Evolutionary conservation across 2,329 filamentous ascomycete genomes (phyloP), one percentile per base, ranked within the genome.

Genomic region (Cercospora sesami): DNA sequence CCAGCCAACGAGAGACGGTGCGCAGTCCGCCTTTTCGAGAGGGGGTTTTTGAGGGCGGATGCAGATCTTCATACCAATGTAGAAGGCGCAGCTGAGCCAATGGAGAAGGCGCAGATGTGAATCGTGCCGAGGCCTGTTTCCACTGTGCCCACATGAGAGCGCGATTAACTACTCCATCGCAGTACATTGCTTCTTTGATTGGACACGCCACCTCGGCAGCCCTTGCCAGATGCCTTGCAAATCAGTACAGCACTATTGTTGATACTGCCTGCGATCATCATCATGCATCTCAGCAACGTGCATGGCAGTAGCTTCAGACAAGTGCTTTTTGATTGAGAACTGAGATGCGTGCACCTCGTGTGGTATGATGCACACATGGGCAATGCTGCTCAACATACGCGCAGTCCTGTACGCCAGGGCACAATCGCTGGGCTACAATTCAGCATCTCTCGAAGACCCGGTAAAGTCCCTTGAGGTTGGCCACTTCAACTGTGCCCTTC

Each of bases 401-500:
- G 62, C 18, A 62, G 39, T 33, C 31, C 33, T 53, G 21, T 3
- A 45, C 16, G 12, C 18, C 39, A 14, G 36, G 18, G 16, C 14
- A 21, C 18, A 39, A 51, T 26, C 5, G 16, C 14, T 26, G 7
- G 16, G 26, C 48, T n/a, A 58, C n/a, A 48, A 14, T 28, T 71
- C 65, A 73, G 81, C 39, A 73, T 45, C 72, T 63, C 60, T 73
- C 72, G 63, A 73, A 73, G 8, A 73, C 69, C 18, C 72, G 68
- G 21, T 73, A 74, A 21, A 83, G 74, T 6, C 79, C 78, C 73
- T 82, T 80, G 63, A 78, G 68, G 45, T 80, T 80, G 10, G 79
- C 82, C 6, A 81, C 80, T 59, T 74, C 71, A 48, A 72, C 64
- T 9, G 64, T 69, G 57, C 73, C 72, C 42, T 70, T 70, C 53